Base-by-base conservation (phyloP, 257 asterid species). In the Eustoma russellianum region DNA sequence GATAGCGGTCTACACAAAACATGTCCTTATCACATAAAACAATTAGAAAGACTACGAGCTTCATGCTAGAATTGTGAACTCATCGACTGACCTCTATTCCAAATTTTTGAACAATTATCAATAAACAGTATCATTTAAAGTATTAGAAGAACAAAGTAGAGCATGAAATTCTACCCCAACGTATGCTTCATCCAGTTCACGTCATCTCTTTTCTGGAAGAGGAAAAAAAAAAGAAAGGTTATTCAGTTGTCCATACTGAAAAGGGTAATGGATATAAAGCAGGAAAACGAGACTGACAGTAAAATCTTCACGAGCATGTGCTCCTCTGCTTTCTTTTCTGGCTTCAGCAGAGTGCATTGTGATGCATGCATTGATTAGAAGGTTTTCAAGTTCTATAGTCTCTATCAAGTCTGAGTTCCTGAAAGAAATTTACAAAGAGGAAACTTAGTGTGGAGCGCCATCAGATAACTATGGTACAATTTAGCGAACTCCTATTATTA, bases 271-370 rank as follows among this genome's bases (percentile, higher is more conserved):
- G 43, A 52, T 9, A n/a, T 0, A 38, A 38, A 11, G 12, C 19
- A 18, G 33, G 35, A 14, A 16, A 38, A 14, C 7, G 55, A 54
- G 65, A 79, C 90, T 63, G 55, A 87, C 98, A 30, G 95, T 77
- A 56, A 87, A 91, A 79, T 91, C 98, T 85, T 91, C 98, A 55
- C 98, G 95, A 7, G 98, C 98, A 71, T 91, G 98, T 65, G 98
- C 97, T 73, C 98, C 98, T 78, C 98, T 76, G 68, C 98, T 92
- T 74, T 92, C 98, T 71, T 88, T 88, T 78, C 97, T 83, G 15
- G 97, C 99, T 78, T 88, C 99, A 51, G 99, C 99, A 50, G 97
- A 92, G 70, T 88, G 95, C 99, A 92, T 92, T 49, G 99, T 92
- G 66, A 88, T 72, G 61, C 97, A 85, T 53, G 99, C 99, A 57